phyloP scores from a whole-genome alignment of 352 stramenopile species.

The Plasmopara muralis region DNA sequence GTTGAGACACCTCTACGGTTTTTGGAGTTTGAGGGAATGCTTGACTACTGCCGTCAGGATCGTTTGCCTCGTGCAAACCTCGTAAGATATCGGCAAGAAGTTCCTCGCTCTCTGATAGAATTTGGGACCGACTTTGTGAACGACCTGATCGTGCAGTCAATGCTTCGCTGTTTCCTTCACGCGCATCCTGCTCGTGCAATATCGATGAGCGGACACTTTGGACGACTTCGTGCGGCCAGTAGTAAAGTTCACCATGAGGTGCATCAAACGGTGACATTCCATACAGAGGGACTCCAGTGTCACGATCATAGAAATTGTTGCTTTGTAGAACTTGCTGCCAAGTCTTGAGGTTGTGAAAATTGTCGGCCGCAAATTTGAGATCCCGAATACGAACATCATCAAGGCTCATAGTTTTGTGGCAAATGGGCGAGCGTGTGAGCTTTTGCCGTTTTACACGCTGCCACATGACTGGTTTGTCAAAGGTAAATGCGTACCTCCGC shows the following conservation, averaged over 20 bases:
- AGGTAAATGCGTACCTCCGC: conserved; percentile 33
- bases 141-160: conserved; percentile 14
- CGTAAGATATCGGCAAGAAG: conserved; percentile 23
- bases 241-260: conserved; percentile 26
- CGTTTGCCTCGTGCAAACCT: conserved; percentile 6
- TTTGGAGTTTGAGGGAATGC: conserved; percentile 15
- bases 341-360: conserved; percentile 16
- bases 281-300: conserved; percentile 10
- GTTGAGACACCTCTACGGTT: conserved; percentile 13
- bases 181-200: conserved; percentile 12
- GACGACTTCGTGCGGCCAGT: conserved; percentile 33
- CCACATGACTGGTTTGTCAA: conserved; percentile 34
- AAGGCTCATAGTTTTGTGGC: conserved; percentile 36
- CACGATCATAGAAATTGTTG: conserved; percentile 23
- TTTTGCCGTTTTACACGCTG: conserved; percentile 28
- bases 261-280: conserved; percentile 11
- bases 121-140: conserved; percentile 5
- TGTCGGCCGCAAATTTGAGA: conserved; percentile 37
- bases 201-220: conserved; percentile 19
- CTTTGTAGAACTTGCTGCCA: conserved; percentile 35
- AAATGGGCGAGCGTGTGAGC: conserved; percentile 35
- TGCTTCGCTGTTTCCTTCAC: conserved; percentile 5
- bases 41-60: background rate
- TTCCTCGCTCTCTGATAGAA: conserved; percentile 11
- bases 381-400: conserved; percentile 29